These are phyloP conservation scores for Ogataea ramenticola DNA, from an alignment of 805 yeast species.

Conservation along the genomic window DNA sequence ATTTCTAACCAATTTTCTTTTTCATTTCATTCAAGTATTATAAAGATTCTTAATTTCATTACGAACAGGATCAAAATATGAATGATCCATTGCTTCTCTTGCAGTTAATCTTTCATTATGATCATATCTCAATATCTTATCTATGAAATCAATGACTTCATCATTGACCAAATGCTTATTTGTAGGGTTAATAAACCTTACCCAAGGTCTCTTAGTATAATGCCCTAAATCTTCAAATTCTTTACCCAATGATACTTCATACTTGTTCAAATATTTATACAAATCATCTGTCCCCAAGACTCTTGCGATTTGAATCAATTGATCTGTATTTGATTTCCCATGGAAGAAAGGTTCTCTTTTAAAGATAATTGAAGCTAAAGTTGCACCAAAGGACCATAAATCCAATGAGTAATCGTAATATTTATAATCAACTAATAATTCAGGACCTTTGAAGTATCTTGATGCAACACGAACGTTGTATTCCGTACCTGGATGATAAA, in stretches of 20 bases:
- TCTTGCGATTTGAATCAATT: slow-evolving; percentile 80
- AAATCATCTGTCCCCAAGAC: slow-evolving; percentile 83
- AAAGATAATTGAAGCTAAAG: slow-evolving; percentile 85
- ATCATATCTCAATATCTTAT: slow-evolving; percentile 72
- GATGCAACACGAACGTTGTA: slow-evolving; percentile 93
- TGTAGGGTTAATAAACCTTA: slow-evolving; percentile 58
- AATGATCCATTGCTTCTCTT: slow-evolving; percentile 76
- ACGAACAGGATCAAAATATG: slow-evolving; percentile 23
- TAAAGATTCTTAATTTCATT: neutral
- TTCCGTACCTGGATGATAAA: slow-evolving; percentile 82
- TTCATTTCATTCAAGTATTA: neutral
- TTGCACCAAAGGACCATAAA: slow-evolving; percentile 91
- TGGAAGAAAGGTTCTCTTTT: slow-evolving; percentile 89
- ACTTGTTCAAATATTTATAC: slow-evolving; percentile 59
- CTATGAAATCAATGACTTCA: slow-evolving; percentile 62
- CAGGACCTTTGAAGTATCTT: slow-evolving; percentile 91
- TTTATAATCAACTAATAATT: slow-evolving; percentile 74
- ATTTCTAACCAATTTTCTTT: no score
- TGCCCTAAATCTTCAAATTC: slow-evolving; percentile 75
- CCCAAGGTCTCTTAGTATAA: slow-evolving; percentile 78
- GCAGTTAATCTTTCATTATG: slow-evolving; percentile 88
- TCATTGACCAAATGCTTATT: slow-evolving; percentile 63
- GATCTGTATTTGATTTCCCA: slow-evolving; percentile 88
- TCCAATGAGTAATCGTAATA: slow-evolving; percentile 89
- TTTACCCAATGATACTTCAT: slow-evolving; percentile 59